Percentiles rank a stretch among this genome's conserved stretches.
Conservation (phyloP, 208 protist genomes). For the Phytomonas sp. region DNA sequence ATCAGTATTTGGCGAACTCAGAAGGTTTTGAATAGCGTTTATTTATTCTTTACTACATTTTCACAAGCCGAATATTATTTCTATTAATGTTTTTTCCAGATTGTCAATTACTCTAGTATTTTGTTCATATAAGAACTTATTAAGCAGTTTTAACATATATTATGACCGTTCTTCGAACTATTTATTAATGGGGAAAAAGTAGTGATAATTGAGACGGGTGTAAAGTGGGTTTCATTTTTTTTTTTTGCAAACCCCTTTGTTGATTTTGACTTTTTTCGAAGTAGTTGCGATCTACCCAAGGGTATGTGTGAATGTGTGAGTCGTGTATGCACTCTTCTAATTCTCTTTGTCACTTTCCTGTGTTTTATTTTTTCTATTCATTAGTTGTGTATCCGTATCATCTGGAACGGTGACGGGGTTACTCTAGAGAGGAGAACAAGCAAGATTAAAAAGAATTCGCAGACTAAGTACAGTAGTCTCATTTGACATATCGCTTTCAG, state of each 20-base stretch:
- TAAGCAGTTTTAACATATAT: not conserved
- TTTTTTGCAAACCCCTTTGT: not conserved
- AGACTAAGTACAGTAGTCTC: not conserved
- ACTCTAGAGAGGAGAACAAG: not conserved
- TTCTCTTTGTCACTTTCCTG: slow-evolving; percentile 5
- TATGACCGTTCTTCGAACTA: not conserved
- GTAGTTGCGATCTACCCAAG: not conserved
- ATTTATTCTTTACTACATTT: not conserved
- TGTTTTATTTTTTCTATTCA: slow-evolving; percentile 11
- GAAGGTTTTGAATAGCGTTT: not conserved
- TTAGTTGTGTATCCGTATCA: slow-evolving; percentile 10
- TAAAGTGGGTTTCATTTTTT: not conserved
- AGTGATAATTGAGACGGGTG: not conserved
- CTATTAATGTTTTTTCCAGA: not conserved
- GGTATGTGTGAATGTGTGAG: not conserved
- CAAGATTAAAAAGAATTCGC: not conserved
- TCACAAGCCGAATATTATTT: not conserved
- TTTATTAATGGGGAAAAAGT: not conserved
- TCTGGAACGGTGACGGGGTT: not conserved
- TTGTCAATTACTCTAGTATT: not conserved
- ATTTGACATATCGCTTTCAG: not conserved
- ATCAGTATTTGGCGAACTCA: not conserved
- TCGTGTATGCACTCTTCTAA: slow-evolving; percentile 1
- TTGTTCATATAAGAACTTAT: not conserved
- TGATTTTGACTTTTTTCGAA: not conserved